Percentiles rank a stretch among this genome's conserved stretches.
These are phyloP conservation scores for Chalciporus sphaerocephalus DNA, from an alignment of 768 basidiomycete species.

Conservation along the genomic window DNA sequence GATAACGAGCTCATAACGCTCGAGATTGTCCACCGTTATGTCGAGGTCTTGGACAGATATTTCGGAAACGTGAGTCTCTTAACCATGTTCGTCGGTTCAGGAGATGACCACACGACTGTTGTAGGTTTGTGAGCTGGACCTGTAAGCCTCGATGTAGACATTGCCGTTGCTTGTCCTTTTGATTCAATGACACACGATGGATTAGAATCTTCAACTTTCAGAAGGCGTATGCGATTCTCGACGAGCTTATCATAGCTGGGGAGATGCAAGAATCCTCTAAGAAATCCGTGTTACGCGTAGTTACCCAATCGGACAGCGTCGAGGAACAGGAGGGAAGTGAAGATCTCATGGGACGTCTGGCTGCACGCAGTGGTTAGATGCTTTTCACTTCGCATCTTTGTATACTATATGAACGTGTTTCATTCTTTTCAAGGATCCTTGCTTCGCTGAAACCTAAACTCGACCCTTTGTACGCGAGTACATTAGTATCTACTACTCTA, in stretches of 20 bases:
- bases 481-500: background rate
- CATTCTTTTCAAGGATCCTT: slow-evolving; percentile 26
- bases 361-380: slow-evolving; percentile 65
- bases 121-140: slow-evolving; percentile 86
- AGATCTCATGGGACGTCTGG: slow-evolving; percentile 73
- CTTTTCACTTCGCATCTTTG: background rate
- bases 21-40: slow-evolving; percentile 92
- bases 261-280: slow-evolving; percentile 93
- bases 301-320: slow-evolving; percentile 78
- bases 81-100: background rate
- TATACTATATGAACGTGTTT: slow-evolving; percentile 11
- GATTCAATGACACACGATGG: background rate
- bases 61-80: slow-evolving; percentile 39
- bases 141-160: slow-evolving; percentile 47
- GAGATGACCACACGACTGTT: background rate
- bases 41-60: slow-evolving; percentile 76
- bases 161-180: background rate
- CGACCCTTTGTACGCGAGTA: background rate
- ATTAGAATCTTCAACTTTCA: slow-evolving; percentile 95
- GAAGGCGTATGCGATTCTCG: slow-evolving; percentile 88
- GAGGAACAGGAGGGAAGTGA: slow-evolving; percentile 85
- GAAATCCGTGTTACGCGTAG: slow-evolving; percentile 59
- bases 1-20: slow-evolving; percentile 93
- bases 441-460: slow-evolving; percentile 20
- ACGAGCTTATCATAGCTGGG: slow-evolving; percentile 90